phyloP scores from a whole-genome alignment of 2,329 filamentous ascomycete species.

The Ilyonectria sp. region DNA sequence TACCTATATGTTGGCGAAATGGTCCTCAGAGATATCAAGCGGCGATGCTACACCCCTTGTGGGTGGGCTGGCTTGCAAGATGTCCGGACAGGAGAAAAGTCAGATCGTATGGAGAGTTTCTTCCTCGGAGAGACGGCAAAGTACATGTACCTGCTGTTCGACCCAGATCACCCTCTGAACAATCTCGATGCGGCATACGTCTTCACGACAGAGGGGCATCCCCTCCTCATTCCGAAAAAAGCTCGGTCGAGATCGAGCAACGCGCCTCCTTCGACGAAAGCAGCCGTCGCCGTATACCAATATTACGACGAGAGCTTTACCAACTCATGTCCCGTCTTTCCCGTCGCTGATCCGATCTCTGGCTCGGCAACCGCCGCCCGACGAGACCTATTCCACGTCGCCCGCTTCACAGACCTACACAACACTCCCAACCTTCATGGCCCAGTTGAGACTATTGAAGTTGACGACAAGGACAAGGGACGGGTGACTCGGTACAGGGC shows the following conservation, averaged over 20 bases:
- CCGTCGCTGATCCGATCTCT: slow-evolving; percentile 73
- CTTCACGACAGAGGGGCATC: slow-evolving; percentile 97
- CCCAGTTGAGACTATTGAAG: slow-evolving; percentile 54
- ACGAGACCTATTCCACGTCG: slow-evolving; percentile 88
- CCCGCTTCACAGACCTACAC: slow-evolving; percentile 86
- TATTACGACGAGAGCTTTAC: slow-evolving; percentile 64
- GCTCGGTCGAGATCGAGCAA: slow-evolving; percentile 35
- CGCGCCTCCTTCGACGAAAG: slow-evolving; percentile 26
- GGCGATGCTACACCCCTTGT: slow-evolving; percentile 90
- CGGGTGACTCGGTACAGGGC: slow-evolving; percentile 60
- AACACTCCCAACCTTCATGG: slow-evolving; percentile 78
- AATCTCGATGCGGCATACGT: slow-evolving; percentile 89
- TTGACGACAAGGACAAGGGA: slow-evolving; percentile 64
- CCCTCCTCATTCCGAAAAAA: slow-evolving; percentile 81
- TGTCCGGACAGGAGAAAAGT: slow-evolving; percentile 86
- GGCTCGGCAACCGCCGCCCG: slow-evolving; percentile 86
- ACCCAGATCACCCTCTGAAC: slow-evolving; percentile 88
- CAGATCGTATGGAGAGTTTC: slow-evolving; percentile 98
- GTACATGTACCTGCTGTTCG: slow-evolving; percentile 94
- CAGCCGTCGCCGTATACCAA: slow-evolving; percentile 46
- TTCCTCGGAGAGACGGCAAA: slow-evolving; percentile 97
- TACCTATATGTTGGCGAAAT: slow-evolving; percentile 97
- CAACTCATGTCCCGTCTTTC: slow-evolving; percentile 77
- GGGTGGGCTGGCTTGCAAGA: slow-evolving; percentile 94
- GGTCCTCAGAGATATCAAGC: slow-evolving; percentile 89